Base-by-base conservation (phyloP, 1,284 basidiomycete genomes). In the Mixia osmundae region DNA sequence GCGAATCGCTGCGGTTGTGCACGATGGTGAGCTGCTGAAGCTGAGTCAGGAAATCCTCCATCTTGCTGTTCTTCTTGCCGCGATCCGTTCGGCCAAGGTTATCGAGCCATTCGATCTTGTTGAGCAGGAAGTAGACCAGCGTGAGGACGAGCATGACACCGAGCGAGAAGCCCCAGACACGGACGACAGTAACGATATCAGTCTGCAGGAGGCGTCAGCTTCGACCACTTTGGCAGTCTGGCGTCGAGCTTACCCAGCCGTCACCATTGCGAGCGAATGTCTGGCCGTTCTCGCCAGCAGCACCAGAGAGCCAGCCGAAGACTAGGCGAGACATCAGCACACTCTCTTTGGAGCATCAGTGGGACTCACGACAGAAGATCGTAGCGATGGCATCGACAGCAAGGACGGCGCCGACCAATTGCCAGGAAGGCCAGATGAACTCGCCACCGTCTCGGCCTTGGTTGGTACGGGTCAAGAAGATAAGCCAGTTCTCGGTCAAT, bases 401-500 rank as follows among this genome's bases (percentile, higher is more conserved):
- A 6, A 62, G 47, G 20, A 43, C 40, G 31, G 65, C 65, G 36
- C 55, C 62, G 32, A 63, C 51, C 3, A 65, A 55, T 50, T 64
- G 60, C 57, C 57, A 63, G 14, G 60, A 61, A 26, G 62, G 63
- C 35, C 22, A 39, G 25, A 42, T 30, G 40, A 40, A 41, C 20
- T 33, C 33, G 15, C 31, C 19, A 29, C 45, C 51, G 6, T 53
- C 38, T 25, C 54, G 50, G n/a, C n/a, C n/a, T n/a, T n/a, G n/a
- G n/a, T n/a, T n/a, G n/a, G n/a, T n/a, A n/a, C n/a, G n/a, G 21
- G 53, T 54, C 36, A 54, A 48, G 44, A 55, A 33, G 46, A 66
- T 66, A 35, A 66, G 48, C 65, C 65, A 67, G 46, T 59, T 60
- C 50, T 67, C 65, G 12, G 64, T 67, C 36, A 67, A 52, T 14